Evolutionary conservation across 148 eudicot species (phyloP).

Genomic region (Rhododendron ferrugineum): DNA sequence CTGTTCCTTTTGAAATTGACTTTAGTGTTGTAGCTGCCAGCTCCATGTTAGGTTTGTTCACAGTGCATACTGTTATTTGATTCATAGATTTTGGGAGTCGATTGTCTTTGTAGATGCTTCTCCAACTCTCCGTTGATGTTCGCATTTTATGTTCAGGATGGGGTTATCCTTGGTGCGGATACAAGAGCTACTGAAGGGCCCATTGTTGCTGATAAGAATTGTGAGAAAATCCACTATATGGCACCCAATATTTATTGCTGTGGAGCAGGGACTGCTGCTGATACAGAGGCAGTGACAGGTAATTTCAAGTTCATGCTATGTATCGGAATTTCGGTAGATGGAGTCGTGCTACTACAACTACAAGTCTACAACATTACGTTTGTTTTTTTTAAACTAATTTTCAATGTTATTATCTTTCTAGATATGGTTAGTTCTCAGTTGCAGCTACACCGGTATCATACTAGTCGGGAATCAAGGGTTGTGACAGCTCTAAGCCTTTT

Average conservation of each 20-base stretch:
- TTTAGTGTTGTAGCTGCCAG: background rate
- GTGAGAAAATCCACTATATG: slow-evolving; percentile 94
- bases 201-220: slow-evolving; percentile 84
- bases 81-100: background rate
- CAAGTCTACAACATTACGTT: too few species aligned
- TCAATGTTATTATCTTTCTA: slow-evolving; percentile 19
- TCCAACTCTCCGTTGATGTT: background rate
- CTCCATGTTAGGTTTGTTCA: background rate
- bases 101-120: background rate
- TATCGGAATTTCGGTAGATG: background rate
- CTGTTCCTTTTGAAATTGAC: background rate
- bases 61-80: background rate
- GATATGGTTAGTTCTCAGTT: slow-evolving; percentile 93
- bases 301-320: slow-evolving; percentile 3
- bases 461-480: slow-evolving; percentile 90
- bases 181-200: slow-evolving; percentile 95
- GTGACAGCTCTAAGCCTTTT: slow-evolving; percentile 73
- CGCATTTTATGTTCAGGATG: slow-evolving; percentile 47
- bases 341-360: background rate
- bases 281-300: slow-evolving; percentile 98
- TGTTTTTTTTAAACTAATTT: background rate
- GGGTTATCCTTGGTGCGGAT: slow-evolving; percentile 96
- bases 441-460: slow-evolving; percentile 78
- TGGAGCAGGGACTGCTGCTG: slow-evolving; percentile 99
- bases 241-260: slow-evolving; percentile 97